A percentile compares a stretch with the other conserved stretches of the same genome.
Evolutionary conservation across 1,284 basidiomycete species (phyloP).

Genomic region (Boletus mariae): DNA sequence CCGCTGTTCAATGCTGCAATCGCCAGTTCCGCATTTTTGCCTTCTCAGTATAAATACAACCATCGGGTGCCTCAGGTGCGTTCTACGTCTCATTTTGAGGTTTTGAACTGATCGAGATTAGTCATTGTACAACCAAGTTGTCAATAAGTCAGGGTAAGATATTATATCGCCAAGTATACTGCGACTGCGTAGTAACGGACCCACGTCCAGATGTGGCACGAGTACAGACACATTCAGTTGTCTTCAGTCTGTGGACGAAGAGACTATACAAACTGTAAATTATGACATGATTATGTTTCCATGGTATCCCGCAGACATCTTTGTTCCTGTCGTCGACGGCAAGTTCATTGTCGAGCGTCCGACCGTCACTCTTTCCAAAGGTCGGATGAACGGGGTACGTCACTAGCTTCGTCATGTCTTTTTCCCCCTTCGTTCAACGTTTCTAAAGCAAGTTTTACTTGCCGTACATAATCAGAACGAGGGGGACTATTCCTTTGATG

Average conservation of each 20-base stretch:
- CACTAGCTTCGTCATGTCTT: background rate
- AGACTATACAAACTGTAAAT: conserved; percentile 21
- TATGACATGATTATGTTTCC: conserved; percentile 19
- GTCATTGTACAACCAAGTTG: conserved; percentile 19
- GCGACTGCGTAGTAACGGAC: no score
- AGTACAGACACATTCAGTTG: conserved; percentile 25
- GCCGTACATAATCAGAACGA: conserved; percentile 18
- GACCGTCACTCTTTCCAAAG: conserved; percentile 22
- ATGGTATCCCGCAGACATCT: conserved; percentile 20
- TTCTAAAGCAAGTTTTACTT: conserved; percentile 12
- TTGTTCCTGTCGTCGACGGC: conserved; percentile 36
- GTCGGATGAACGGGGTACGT: conserved; percentile 15
- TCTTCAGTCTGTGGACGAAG: conserved; percentile 22
- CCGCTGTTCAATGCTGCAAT: conserved; percentile 25
- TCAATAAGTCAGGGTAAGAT: background rate
- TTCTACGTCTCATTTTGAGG: no score
- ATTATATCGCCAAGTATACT: background rate
- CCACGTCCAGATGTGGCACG: conserved; percentile 21
- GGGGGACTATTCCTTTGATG: conserved; percentile 16
- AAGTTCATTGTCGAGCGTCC: conserved; percentile 32
- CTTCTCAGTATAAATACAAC: conserved; percentile 30
- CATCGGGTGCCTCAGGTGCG: conserved; percentile 16
- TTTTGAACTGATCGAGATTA: conserved; percentile 4
- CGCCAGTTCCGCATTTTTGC: conserved; percentile 22
- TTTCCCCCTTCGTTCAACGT: background rate